Evolutionary conservation across 2,329 filamentous ascomycete genomes (phyloP), one percentile per base, ranked within the genome.

Genomic region (Ophiosphaerella narmari): DNA sequence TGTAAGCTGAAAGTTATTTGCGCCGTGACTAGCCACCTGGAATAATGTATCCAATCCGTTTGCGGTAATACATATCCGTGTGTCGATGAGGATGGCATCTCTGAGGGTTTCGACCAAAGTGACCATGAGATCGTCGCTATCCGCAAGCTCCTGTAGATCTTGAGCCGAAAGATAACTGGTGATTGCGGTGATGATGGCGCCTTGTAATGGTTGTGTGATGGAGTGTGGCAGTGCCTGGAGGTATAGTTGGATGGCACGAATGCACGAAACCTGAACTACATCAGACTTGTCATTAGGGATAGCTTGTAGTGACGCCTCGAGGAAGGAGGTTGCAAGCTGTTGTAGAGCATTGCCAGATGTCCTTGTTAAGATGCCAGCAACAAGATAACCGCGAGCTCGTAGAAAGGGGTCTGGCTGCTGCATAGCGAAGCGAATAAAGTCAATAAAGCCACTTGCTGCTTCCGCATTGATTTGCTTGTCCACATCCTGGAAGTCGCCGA

Each of bases 81-180:
- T 84, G 62, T 97, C 87, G 46, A 96, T 82, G 61, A 87, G 81
- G 63, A 97, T 94, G 24, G 89, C 87, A 62, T 91, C 86, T 43
- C 91, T 85, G 3, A 97, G 79, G 1, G 92, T 89, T 74, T 97
- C 91, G 5, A 93, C 89, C 29, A 99, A 79, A 0, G 92, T 93
- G 12, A 96, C 90, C 59, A 97, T 86, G 46, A 97, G 83, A 71
- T 99, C 94, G 61, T 97, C 93, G 9, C 90, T 89, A 55, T 97
- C 92, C 46, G 89, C 86, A 40, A 96, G 82, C 14, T 97, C 92
- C 44, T 83, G 84, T 41, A 94, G 80, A 65, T 97, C 91, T 69
- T 93, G 91, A 13, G 82, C 78, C 38, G 87, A 83, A 60, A 97
- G 82, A 74, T 92, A 99, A 32, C 87, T 80, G 1, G 83, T 83